Evolutionary conservation across 352 stramenopile species (phyloP).

Genomic region (Phytophthora pluvialis): DNA sequence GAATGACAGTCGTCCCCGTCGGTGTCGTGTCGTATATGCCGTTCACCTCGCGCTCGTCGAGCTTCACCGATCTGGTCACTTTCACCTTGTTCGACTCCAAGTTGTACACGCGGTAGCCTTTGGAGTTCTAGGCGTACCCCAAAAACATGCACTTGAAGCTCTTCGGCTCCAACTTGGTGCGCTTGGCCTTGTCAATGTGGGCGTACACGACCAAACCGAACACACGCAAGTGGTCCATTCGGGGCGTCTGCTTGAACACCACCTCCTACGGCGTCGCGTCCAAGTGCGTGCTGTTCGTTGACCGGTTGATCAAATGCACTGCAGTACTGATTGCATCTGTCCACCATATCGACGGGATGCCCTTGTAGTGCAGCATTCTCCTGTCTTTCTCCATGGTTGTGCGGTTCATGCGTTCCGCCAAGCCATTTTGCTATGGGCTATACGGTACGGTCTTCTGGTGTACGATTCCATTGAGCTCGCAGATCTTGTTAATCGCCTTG

Average conservation of each 20-base stretch:
- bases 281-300: neutral
- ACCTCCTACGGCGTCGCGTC: neutral
- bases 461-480: too few relatives aligned
- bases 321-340: neutral
- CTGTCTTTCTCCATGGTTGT: neutral
- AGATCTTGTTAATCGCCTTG: too few relatives aligned
- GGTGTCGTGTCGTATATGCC: too few relatives aligned
- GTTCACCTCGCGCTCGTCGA: neutral
- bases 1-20: too few relatives aligned
- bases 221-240: neutral
- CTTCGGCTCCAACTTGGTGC: neutral
- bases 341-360: neutral
- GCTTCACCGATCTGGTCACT: neutral
- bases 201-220: too few relatives aligned
- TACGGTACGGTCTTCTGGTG: too few relatives aligned
- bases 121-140: neutral
- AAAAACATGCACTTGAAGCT: neutral
- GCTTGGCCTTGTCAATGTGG: neutral
- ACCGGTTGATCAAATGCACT: constrained; percentile 3
- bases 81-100: neutral
- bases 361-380: constrained; percentile 1
- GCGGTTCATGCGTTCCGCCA: neutral
- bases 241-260: neutral
- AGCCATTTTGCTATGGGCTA: too few relatives aligned
- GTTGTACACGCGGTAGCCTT: neutral